Conservation (phyloP, 1,139 yeast genomes). For the Barnettozyma hawaiiensis region DNA sequence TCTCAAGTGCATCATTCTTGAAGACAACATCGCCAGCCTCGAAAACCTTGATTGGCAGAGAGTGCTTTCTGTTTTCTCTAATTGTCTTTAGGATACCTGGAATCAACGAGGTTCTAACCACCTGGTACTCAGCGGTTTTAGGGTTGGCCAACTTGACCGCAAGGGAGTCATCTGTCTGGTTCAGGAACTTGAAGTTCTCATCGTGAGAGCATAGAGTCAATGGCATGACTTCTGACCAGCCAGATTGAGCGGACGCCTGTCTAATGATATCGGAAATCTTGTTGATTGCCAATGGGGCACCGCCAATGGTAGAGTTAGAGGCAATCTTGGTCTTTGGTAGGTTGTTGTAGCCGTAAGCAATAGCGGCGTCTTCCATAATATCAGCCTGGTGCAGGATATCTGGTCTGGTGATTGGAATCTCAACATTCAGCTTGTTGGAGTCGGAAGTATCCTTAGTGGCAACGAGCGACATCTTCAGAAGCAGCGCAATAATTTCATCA, state of each 20-base stretch:
- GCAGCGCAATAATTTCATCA: constrained; percentile 60
- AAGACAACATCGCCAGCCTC: constrained; percentile 94
- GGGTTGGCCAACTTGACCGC: constrained; percentile 95
- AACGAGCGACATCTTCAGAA: constrained; percentile 74
- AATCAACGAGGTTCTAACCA: constrained; percentile 87
- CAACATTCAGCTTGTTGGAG: constrained; percentile 55
- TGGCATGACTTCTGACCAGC: constrained; percentile 95
- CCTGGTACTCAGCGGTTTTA: constrained; percentile 94
- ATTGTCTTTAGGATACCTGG: constrained; percentile 96
- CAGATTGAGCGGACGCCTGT: constrained; percentile 87
- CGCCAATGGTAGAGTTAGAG: constrained; percentile 69
- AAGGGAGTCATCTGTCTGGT: constrained; percentile 64
- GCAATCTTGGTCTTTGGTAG: constrained; percentile 77
- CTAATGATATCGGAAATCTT: constrained; percentile 88
- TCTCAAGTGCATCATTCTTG: constrained; percentile 73
- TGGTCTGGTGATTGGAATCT: constrained; percentile 88
- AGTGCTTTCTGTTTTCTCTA: constrained; percentile 92
- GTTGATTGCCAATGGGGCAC: constrained; percentile 85
- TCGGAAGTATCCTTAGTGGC: constrained; percentile 51
- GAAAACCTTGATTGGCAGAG: constrained; percentile 90
- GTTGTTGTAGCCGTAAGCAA: constrained; percentile 92
- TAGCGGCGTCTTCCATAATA: constrained; percentile 97
- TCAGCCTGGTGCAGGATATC: constrained; percentile 97
- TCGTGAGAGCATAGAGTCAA: constrained; percentile 93
- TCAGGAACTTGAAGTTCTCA: constrained; percentile 87